Percentiles rank a stretch among this genome's conserved stretches.
Conservation (phyloP, 139 green algal genomes). For the Tetraselmis striata region DNA sequence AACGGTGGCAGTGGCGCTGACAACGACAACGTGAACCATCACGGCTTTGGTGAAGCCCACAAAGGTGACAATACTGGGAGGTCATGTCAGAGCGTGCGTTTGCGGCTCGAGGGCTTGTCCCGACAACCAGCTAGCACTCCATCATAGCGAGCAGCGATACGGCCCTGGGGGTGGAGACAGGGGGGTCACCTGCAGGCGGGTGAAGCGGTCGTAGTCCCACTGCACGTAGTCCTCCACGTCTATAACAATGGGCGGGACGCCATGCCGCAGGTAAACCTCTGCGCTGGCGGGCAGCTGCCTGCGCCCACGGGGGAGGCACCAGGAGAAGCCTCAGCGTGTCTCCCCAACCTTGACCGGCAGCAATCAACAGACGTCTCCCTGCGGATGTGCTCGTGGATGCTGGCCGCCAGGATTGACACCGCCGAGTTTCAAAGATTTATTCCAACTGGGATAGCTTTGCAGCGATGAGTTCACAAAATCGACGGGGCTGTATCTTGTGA, state of each 20-base stretch:
- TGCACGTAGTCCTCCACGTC: neutral
- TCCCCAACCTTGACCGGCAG: too few relatives aligned
- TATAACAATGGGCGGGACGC: neutral
- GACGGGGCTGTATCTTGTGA: neutral
- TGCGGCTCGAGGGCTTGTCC: too few relatives aligned
- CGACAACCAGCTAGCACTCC: too few relatives aligned
- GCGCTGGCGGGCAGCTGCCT: neutral
- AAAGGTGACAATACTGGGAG: neutral
- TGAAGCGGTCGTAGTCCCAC: neutral
- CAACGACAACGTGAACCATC: neutral
- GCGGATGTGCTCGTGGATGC: too few relatives aligned
- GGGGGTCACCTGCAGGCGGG: neutral
- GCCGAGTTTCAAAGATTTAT: neutral
- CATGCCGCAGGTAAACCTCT: neutral
- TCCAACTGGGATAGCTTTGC: neutral
- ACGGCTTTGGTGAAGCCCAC: neutral
- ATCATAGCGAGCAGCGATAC: neutral
- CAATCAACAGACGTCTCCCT: neutral
- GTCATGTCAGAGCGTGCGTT: too few relatives aligned
- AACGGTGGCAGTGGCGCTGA: neutral
- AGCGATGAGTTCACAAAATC: too few relatives aligned
- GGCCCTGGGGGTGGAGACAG: neutral
- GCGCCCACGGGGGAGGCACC: neutral
- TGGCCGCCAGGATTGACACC: too few relatives aligned
- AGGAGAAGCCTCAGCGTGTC: too few relatives aligned